A percentile compares a stretch with the other conserved stretches of the same genome.
Evolutionary conservation across 257 asterid genomes (phyloP).

Genomic region (Fraxinus cuspidata): DNA sequence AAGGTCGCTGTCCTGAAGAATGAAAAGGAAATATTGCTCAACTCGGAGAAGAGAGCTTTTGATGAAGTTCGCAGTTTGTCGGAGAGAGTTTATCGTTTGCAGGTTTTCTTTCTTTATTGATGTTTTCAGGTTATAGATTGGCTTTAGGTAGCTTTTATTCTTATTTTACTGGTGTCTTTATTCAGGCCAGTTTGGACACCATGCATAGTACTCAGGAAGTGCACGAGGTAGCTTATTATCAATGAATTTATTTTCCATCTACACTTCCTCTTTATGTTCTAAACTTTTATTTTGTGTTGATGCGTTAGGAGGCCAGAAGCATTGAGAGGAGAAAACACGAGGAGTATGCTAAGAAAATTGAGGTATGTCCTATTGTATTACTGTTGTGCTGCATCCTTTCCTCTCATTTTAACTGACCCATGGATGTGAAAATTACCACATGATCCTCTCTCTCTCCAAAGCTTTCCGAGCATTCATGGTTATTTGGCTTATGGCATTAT

Average conservation of each 20-base stretch:
- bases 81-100: slow-evolving; percentile 84
- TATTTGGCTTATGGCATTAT: not conserved
- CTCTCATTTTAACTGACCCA: not conserved
- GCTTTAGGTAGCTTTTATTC: slow-evolving; percentile 9
- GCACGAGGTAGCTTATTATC: slow-evolving; percentile 60
- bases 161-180: slow-evolving; percentile 13
- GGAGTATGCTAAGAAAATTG: slow-evolving; percentile 62
- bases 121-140: not conserved
- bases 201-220: slow-evolving; percentile 82
- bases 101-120: slow-evolving; percentile 39
- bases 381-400: not conserved
- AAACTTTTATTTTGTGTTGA: slow-evolving; percentile 15
- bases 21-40: slow-evolving; percentile 68
- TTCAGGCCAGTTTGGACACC: slow-evolving; percentile 84
- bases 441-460: slow-evolving; percentile 5
- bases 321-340: slow-evolving; percentile 77
- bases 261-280: slow-evolving; percentile 2
- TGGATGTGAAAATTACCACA: slow-evolving; percentile 7
- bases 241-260: slow-evolving; percentile 2
- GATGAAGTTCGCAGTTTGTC: slow-evolving; percentile 82
- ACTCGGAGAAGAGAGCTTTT: slow-evolving; percentile 84
- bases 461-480: not conserved
- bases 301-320: slow-evolving; percentile 72
- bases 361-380: slow-evolving; percentile 45
- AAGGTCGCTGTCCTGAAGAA: slow-evolving; percentile 69